These are phyloP conservation scores for Penicillium olsonii DNA, from an alignment of 2,329 filamentous ascomycete genomes.

Conservation along the genomic window DNA sequence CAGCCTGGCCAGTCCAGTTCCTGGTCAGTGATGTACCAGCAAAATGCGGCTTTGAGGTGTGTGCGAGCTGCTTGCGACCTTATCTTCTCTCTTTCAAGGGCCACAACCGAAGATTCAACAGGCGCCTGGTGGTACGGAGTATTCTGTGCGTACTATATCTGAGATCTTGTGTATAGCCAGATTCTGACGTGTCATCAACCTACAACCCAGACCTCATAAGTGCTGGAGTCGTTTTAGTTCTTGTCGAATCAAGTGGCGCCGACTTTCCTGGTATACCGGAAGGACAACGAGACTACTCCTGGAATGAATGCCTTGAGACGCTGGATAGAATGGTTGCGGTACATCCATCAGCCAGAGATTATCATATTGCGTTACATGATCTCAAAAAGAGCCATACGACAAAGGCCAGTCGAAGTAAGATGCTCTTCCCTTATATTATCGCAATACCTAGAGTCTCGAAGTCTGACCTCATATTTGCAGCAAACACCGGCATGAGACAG, in stretches of 20 bases:
- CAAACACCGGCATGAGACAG: neutral
- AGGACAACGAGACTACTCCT: neutral
- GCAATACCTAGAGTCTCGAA: neutral
- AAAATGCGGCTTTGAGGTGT: slow-evolving; percentile 3
- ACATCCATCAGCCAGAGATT: slow-evolving; percentile 9
- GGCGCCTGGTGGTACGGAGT: slow-evolving; percentile 14
- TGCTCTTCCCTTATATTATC: neutral
- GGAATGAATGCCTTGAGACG: slow-evolving; percentile 7
- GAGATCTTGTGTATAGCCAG: neutral
- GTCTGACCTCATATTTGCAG: neutral
- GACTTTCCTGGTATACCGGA: neutral
- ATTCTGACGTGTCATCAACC: neutral
- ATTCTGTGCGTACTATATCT: slow-evolving; percentile 2
- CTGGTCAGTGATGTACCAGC: slow-evolving; percentile 1
- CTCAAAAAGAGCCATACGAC: neutral
- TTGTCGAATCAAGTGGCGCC: neutral
- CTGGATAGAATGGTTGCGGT: slow-evolving; percentile 6
- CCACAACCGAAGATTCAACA: slow-evolving; percentile 6
- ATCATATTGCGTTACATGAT: slow-evolving; percentile 1
- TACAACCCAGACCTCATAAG: neutral
- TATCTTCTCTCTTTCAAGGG: slow-evolving; percentile 2
- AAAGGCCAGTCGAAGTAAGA: neutral
- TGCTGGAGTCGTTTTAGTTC: neutral
- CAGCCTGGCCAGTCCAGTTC: neutral
- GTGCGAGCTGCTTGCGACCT: slow-evolving; percentile 7